Base-by-base conservation (phyloP, 2,329 filamentous ascomycete species). In the Sporothrix schenckii region DNA sequence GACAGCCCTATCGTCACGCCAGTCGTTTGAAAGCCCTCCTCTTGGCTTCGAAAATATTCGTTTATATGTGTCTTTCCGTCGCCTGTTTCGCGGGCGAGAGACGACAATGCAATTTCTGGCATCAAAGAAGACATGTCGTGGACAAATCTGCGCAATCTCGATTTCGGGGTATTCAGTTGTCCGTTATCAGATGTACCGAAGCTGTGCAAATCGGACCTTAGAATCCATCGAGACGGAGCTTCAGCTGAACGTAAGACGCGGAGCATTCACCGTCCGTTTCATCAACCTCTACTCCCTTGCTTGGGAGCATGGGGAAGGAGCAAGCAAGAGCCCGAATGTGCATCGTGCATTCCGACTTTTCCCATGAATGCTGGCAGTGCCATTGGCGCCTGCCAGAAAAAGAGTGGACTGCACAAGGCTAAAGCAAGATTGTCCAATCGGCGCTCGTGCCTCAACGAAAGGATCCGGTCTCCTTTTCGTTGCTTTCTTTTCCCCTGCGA, bases 331-430 rank as follows among this genome's bases (percentile, higher is more conserved):
- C 14, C 16, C 52, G 24, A 47, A 61, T 21, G 34, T 56, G 52
- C 39, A 49, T 56, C 14, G 13, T 16, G 66, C 39, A 44, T 70
- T 60, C 69, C 69, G 69, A 70, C 53, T 70, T 70, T 39, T 70
- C 58, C 69, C 69, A 53, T 50, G 16, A 67, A 47, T 70, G 47
- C 44, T 44, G 16, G 53, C 27, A 13, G 5, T 67, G 10, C 39
- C 30, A 70, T 70, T 70, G 69, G 69, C 13, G 41, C 34, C n/a
- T 56, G 24, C 44, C 44, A 47, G 16, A 2, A 21, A 53, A 67
- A 67, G 41, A 60, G 53, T 61, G 69, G 69, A 21, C 19, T 7
- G 27, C 41, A 19, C n/a, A 47, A 27, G n/a, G 47, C 66, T 54
- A 58, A 58, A 39, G 34, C 39, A 44, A 56, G 7, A 49, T 47